A percentile compares a stretch with the other conserved stretches of the same genome.
phyloP scores from a whole-genome alignment of 1,139 yeast species.

The Suhomyces atakaporum region DNA sequence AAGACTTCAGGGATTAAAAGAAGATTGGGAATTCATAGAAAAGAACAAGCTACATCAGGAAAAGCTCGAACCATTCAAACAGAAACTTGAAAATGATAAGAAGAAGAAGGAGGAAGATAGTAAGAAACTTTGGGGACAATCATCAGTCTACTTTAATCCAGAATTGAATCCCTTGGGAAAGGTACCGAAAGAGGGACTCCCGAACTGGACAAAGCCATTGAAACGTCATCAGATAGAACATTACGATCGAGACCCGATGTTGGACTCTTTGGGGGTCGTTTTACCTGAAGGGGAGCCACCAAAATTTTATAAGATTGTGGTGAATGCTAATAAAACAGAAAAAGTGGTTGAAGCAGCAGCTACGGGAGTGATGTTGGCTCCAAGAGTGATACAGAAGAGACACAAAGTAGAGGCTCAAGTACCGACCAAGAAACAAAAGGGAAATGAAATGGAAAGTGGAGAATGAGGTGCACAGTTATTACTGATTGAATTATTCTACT shows the following conservation, averaged over 20 bases:
- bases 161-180: conserved; percentile 50
- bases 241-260: conserved; percentile 28
- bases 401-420: conserved; percentile 4
- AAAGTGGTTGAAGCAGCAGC: conserved; percentile 7
- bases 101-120: conserved; percentile 21
- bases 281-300: conserved; percentile 46
- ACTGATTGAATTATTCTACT: too few species aligned
- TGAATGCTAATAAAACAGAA: conserved; percentile 25
- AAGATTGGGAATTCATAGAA: conserved; percentile 45
- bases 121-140: conserved; percentile 37
- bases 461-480: not conserved
- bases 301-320: conserved; percentile 40
- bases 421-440: not conserved
- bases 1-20: conserved; percentile 28
- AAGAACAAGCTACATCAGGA: conserved; percentile 37
- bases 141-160: conserved; percentile 47
- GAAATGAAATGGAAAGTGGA: not conserved
- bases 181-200: conserved; percentile 30
- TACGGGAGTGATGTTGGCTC: conserved; percentile 7
- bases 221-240: conserved; percentile 12
- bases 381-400: conserved; percentile 7
- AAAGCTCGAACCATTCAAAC: conserved; percentile 27
- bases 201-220: conserved; percentile 33
- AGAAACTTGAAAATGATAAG: conserved; percentile 18
- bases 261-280: conserved; percentile 27